phyloP scores from a whole-genome alignment of 345 rosid genomes.

The Melaleuca alternifolia region DNA sequence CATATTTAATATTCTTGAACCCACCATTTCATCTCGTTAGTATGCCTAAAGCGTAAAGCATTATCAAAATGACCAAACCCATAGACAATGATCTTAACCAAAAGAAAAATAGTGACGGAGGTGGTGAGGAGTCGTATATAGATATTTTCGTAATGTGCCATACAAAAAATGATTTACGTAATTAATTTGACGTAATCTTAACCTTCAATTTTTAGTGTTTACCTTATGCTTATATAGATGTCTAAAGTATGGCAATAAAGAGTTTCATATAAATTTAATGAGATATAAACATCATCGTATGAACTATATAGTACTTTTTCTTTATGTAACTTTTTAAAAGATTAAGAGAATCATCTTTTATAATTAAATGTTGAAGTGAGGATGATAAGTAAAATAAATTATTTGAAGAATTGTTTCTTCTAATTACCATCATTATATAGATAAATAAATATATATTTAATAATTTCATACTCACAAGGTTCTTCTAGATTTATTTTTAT shows the following conservation, averaged over 20 bases:
- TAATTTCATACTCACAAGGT: fast-evolving
- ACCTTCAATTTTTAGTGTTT: neutral
- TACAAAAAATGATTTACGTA: neutral
- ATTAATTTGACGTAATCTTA: neutral
- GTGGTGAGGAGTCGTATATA: neutral
- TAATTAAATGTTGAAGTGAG: fast-evolving
- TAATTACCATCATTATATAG: neutral
- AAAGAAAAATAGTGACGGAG: neutral
- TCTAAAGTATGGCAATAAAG: neutral
- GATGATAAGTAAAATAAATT: neutral
- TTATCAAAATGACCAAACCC: neutral
- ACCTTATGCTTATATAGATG: neutral
- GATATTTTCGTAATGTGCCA: fast-evolving
- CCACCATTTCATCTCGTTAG: neutral
- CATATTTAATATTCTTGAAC: neutral
- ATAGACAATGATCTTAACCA: neutral
- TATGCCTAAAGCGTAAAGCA: too few relatives aligned
- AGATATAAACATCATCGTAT: fast-evolving
- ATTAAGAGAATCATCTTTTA: fast-evolving
- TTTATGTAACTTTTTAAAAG: neutral
- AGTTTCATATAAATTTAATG: neutral
- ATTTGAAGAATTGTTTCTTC: neutral
- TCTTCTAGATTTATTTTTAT: fast-evolving
- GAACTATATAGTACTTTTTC: neutral
- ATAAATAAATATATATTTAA: fast-evolving